Base-by-base conservation (phyloP, 2,329 filamentous ascomycete genomes). In the Penicillium sp. region DNA sequence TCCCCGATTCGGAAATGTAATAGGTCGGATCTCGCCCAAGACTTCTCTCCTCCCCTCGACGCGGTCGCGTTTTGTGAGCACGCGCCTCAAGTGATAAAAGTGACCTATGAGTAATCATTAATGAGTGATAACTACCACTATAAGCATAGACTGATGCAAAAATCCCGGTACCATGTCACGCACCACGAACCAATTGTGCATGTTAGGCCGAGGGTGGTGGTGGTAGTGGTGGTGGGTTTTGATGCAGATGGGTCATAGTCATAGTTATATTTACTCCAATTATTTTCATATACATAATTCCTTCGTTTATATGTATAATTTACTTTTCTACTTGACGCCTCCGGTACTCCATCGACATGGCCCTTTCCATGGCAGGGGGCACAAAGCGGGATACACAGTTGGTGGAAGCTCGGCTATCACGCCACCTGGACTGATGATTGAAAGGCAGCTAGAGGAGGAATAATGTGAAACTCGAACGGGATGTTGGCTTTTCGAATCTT, bases 161-260 rank as follows among this genome's bases (percentile, higher is more conserved):
- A 35, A 33, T 30, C 57, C 61, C 59, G 55, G 61, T 68, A 63
- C 65, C 65, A 63, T 66, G 61, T 64, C 60, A 66, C 60, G 53
- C 53, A 65, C 50, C 53, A 38, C 44, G 44, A 47, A 17, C 44
- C 24, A 47, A 47, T 47, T 28, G 44, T 47, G 44, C 24, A 47
- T 26, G 51, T 33, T 53, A 57, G 62, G 62, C 47, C 28, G 26
- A 50, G 47, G 44, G 15, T 45, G 10, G 30, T 8, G 28, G 45
- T 13, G 45, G 12, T 49, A 8, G 19, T 44, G 19, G 42, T 33
- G 42, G 12, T 19, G 5, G 9, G 40, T 28, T 45, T 28, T 47
- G 44, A 50, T 51, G 47, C 28, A 35, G 47, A 19, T 6, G 15
- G 15, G 47, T 2, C 24, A 17, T 35, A 15, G 10, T 35, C 33